phyloP scores from a whole-genome alignment of 306 rosid genomes.

The Corylus avellana region DNA sequence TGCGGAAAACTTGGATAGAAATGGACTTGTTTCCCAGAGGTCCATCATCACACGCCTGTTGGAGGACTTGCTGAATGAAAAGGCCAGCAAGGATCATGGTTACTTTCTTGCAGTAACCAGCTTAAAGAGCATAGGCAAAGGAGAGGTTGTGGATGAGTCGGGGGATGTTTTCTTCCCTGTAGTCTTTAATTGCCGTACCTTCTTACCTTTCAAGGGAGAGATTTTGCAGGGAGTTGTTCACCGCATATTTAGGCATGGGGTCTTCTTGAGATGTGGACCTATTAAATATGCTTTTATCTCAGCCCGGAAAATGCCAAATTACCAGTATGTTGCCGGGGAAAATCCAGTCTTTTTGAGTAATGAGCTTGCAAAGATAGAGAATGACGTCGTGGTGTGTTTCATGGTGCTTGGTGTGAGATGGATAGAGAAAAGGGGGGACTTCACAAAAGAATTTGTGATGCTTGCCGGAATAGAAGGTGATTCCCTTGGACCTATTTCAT shows the following conservation, averaged over 20 bases:
- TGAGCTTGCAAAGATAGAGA: conserved; percentile 36
- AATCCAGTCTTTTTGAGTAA: conserved; percentile 31
- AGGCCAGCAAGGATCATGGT: conserved; percentile 39
- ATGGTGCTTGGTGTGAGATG: conserved; percentile 41
- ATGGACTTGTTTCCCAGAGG: conserved; percentile 16
- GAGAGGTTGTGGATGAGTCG: conserved; percentile 10
- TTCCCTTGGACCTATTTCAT: conserved; percentile 45
- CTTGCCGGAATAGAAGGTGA: conserved; percentile 47
- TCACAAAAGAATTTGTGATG: conserved; percentile 40
- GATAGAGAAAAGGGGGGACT: conserved; percentile 31
- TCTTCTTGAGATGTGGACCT: conserved; percentile 53
- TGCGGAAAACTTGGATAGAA: conserved; percentile 25
- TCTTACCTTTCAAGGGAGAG: conserved; percentile 43
- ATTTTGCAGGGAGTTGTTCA: conserved; percentile 45
- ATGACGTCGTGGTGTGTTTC: conserved; percentile 36
- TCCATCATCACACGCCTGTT: conserved; percentile 34
- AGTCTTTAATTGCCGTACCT: conserved; percentile 43
- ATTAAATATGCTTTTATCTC: conserved; percentile 36
- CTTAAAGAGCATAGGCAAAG: conserved; percentile 38
- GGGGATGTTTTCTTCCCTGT: conserved; percentile 33
- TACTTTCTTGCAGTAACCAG: conserved; percentile 50
- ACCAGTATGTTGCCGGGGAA: conserved; percentile 22
- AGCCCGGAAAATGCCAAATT: conserved; percentile 43
- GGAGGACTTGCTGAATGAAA: conserved; percentile 38
- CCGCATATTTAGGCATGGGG: conserved; percentile 28